These are phyloP conservation scores for Auriscalpium microsporum DNA, from an alignment of 768 basidiomycete species.

Conservation along the genomic window DNA sequence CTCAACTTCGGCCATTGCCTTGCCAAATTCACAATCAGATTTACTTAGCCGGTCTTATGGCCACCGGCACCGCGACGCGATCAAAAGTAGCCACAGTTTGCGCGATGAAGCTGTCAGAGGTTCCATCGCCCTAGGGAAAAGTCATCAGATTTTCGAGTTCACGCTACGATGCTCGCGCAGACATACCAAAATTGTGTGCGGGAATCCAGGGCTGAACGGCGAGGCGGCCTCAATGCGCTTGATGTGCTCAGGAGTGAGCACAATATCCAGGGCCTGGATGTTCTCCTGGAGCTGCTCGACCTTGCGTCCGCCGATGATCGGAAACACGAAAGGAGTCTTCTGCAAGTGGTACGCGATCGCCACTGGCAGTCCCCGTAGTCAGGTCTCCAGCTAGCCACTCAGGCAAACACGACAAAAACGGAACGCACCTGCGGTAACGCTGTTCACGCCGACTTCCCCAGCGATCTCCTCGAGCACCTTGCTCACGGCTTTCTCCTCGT, in stretches of 20 bases:
- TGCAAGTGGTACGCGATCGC: slow-evolving; percentile 49
- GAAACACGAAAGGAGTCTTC: slow-evolving; percentile 45
- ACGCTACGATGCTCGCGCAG: too few relatives aligned
- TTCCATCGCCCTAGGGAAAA: background rate
- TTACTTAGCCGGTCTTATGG: background rate
- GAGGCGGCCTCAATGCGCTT: slow-evolving; percentile 33
- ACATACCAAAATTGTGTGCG: slow-evolving; percentile 22
- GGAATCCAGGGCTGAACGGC: slow-evolving; percentile 43
- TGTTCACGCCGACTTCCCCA: slow-evolving; percentile 37
- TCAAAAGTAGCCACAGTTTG: background rate
- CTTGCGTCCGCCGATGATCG: slow-evolving; percentile 44
- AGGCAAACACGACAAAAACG: background rate
- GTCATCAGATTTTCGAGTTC: background rate
- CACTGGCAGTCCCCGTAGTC: slow-evolving; percentile 22
- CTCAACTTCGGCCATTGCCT: too few relatives aligned
- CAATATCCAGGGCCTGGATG: slow-evolving; percentile 40
- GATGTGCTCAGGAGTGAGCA: slow-evolving; percentile 39
- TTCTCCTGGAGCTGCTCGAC: slow-evolving; percentile 43
- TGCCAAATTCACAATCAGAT: too few relatives aligned
- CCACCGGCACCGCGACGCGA: background rate
- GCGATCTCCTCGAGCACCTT: slow-evolving; percentile 43
- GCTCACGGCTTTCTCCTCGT: slow-evolving; percentile 34
- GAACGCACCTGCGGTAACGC: slow-evolving; percentile 37
- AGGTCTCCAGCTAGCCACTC: background rate
- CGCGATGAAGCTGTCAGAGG: background rate